phyloP scores from a whole-genome alignment of 129 eudicot genomes.

The Artemisia annua region DNA sequence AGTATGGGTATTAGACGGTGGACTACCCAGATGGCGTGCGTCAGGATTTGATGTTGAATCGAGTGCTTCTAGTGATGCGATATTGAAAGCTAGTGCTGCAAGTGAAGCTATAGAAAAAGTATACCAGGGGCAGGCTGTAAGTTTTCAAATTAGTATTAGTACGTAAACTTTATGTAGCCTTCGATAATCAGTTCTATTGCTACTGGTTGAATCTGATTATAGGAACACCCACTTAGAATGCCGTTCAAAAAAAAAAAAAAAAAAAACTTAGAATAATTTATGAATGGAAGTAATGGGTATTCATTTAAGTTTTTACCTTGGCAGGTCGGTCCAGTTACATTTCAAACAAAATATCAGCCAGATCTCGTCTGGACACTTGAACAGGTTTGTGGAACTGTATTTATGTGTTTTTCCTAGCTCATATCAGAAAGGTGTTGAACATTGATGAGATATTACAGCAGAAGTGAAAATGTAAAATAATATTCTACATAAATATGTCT shows the following conservation, averaged over 20 bases:
- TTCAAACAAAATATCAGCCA: conserved; percentile 75
- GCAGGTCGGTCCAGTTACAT: conserved; percentile 90
- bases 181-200: not conserved
- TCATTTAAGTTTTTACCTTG: conserved; percentile 10
- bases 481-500: no score
- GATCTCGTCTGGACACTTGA: conserved; percentile 92
- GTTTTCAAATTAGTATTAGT: conserved; percentile 14
- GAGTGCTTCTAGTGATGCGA: no score
- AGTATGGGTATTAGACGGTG: no score
- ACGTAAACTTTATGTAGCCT: no score
- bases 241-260: no score
- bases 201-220: not conserved
- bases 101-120: conserved; percentile 91
- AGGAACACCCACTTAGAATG: not conserved
- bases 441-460: conserved; percentile 9
- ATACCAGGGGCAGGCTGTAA: conserved; percentile 75
- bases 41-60: no score
- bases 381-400: conserved; percentile 56
- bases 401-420: not conserved
- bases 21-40: no score
- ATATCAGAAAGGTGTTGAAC: conserved; percentile 3
- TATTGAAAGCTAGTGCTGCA: conserved; percentile 10
- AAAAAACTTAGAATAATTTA: conserved; percentile 10
- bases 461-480: not conserved
- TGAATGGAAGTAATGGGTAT: conserved; percentile 1